phyloP scores from a whole-genome alignment of 2,329 filamentous ascomycete genomes.

The Rachicladosporium sp. region DNA sequence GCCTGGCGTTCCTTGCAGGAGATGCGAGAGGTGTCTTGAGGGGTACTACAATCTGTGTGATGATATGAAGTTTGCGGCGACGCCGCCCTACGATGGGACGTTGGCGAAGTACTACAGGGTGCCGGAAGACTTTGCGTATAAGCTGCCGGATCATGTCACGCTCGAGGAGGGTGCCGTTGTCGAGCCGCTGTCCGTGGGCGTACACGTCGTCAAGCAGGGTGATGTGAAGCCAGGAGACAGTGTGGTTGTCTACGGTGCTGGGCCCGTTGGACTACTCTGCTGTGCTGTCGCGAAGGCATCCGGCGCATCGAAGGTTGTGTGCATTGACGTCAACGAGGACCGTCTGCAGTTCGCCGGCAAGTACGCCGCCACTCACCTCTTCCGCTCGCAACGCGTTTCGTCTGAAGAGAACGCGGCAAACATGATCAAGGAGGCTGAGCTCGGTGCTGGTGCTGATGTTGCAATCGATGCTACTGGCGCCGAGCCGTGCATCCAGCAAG shows the following conservation, averaged over 20 bases:
- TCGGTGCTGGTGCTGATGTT: conserved; percentile 51
- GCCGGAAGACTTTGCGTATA: conserved; percentile 36
- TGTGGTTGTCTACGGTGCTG: conserved; percentile 46
- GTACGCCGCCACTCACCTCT: conserved; percentile 26
- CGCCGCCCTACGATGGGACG: conserved; percentile 25
- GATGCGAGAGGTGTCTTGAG: conserved; percentile 11
- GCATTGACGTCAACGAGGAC: conserved; percentile 33
- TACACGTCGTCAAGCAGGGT: conserved; percentile 25
- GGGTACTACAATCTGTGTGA: conserved; percentile 13
- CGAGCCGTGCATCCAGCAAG: conserved; percentile 64
- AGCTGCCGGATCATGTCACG: conserved; percentile 30
- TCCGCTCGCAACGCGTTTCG: conserved; percentile 19
- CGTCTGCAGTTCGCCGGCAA: conserved; percentile 43
- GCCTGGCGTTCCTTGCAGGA: conserved; percentile 13
- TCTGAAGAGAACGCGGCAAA: conserved; percentile 12
- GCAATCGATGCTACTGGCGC: conserved; percentile 73
- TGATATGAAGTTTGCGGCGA: conserved; percentile 13
- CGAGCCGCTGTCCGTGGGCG: conserved; percentile 40
- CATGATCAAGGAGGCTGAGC: conserved; percentile 11
- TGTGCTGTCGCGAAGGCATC: conserved; percentile 46
- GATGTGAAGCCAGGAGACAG: conserved; percentile 11
- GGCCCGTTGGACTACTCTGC: conserved; percentile 48
- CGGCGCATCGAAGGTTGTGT: conserved; percentile 39
- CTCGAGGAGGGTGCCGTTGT: conserved; percentile 41
- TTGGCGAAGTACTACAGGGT: conserved; percentile 37